These are phyloP conservation scores for Eutrema japonicum DNA, from an alignment of 345 rosid species.

Conservation along the genomic window DNA sequence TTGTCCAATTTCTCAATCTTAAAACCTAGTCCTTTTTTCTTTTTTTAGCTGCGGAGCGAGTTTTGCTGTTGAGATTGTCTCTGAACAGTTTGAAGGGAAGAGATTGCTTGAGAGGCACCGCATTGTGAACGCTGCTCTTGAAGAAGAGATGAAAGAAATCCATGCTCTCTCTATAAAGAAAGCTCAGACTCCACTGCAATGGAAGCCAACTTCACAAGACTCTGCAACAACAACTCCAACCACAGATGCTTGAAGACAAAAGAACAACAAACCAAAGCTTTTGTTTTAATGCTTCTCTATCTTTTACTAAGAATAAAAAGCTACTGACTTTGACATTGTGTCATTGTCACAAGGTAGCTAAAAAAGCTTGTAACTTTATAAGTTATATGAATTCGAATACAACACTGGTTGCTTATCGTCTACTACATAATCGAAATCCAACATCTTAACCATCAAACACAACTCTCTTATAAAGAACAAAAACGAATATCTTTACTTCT, in stretches of 20 bases:
- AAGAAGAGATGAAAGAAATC: conserved; percentile 85
- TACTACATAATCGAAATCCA: not conserved
- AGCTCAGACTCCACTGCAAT: conserved; percentile 70
- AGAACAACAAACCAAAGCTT: not conserved
- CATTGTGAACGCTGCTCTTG: conserved; percentile 72
- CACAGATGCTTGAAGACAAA: conserved; percentile 34
- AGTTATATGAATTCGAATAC: conserved; percentile 15
- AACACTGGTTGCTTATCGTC: conserved; percentile 11
- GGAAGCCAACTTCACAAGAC: conserved; percentile 64
- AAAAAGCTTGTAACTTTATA: conserved; percentile 27
- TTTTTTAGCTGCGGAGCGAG: conserved; percentile 79
- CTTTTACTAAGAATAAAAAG: not conserved
- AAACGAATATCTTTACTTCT: conserved; percentile 30
- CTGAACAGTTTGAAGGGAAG: conserved; percentile 83
- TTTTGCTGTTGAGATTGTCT: conserved; percentile 70
- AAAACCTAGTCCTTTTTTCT: not conserved
- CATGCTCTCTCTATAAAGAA: conserved; percentile 91
- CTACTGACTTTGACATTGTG: conserved; percentile 6
- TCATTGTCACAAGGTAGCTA: conserved; percentile 9
- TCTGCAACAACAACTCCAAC: conserved; percentile 49
- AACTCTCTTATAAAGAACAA: conserved; percentile 1
- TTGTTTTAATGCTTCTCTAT: not conserved
- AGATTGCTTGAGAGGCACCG: conserved; percentile 87
- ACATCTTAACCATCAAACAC: conserved; percentile 16
- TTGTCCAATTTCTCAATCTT: not conserved